These are phyloP conservation scores for Neofusicoccum parvum DNA, from an alignment of 2,329 filamentous ascomycete species.

Conservation along the genomic window DNA sequence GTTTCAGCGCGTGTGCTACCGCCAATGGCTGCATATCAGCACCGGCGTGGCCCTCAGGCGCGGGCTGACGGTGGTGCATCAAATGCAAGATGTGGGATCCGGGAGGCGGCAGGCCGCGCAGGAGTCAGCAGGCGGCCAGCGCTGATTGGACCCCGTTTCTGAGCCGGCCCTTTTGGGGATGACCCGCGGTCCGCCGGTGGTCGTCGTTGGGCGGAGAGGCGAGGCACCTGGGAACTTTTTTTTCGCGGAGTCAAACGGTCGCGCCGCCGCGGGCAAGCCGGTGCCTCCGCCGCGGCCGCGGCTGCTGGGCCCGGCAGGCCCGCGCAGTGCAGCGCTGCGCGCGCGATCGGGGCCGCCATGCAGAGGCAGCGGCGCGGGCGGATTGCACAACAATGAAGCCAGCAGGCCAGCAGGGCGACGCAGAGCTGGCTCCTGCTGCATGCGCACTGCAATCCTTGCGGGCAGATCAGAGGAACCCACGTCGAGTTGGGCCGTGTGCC, in stretches of 20 bases:
- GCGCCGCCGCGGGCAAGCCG: neutral
- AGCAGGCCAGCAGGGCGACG: neutral
- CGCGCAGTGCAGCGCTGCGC: neutral
- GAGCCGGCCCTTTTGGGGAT: neutral
- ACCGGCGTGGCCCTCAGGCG: neutral
- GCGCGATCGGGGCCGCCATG: neutral
- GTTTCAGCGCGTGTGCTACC: constrained; percentile 9
- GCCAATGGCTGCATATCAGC: constrained; percentile 14
- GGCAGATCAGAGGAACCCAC: constrained; percentile 10
- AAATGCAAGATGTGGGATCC: constrained; percentile 8
- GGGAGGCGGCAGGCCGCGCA: constrained; percentile 5
- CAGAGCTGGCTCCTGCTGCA: neutral
- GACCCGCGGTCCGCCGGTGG: neutral
- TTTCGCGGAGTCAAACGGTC: neutral
- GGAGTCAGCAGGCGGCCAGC: constrained; percentile 6
- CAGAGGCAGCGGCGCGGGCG: neutral
- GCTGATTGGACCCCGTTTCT: constrained; percentile 9
- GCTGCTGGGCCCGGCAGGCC: too few species aligned
- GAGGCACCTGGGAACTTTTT: neutral
- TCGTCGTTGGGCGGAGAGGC: neutral
- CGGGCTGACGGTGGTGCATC: constrained; percentile 14
- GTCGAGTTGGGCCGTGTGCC: constrained; percentile 4
- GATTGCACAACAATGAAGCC: neutral
- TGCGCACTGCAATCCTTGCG: constrained; percentile 5
- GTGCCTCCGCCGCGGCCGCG: neutral